Evolutionary conservation across 2,329 filamentous ascomycete genomes (phyloP), one percentile per base, ranked within the genome.

Genomic region (Beauveria caledonica): DNA sequence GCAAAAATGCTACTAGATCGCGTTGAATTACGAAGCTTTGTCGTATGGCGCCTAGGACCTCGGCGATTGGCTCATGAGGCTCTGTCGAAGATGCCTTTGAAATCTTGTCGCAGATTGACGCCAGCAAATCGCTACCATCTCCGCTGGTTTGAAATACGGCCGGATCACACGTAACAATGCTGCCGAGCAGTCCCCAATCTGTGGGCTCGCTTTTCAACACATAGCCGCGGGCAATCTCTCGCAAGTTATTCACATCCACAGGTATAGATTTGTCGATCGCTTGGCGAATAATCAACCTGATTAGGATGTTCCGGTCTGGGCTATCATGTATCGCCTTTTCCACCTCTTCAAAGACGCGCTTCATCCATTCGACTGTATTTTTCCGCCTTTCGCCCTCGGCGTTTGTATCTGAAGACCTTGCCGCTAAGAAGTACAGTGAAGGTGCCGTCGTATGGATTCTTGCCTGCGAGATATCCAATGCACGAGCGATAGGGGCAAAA

Each of bases 391-490:
- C 69, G 36, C 67, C 67, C 21, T 71, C 66, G 1, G 63, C 61
- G 10, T 65, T 42, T 1, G 60, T 51, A 39, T 69, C 64, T 9
- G 67, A 66, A 4, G 69, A 68, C 8, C 64, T 65, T 2, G 72
- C 69, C 5, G 73, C 73, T 2, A 82, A 66, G 40, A 72, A 73
- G 64, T 79, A 84, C 10, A 84, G 66, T 2, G 77, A 74, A 2
- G 77, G 75, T 2, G 72, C 75, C 2, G 76, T 75, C 7, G 73
- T 63, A 0, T 73, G 66, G 6, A 76, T 64, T 1, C 71, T 71
- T 9, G 65, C 67, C 3, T 70, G 66, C 2, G 76, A 72, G 23
- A 76, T 69, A 3, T 74, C 69, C 2, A 82, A 70, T 1, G 78
- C 75, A 25, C 69, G 68, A 13, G 72, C 68, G 21, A 83, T 66